Evolutionary conservation across 257 asterid genomes (phyloP).

Genomic region (Ilex asprella): DNA sequence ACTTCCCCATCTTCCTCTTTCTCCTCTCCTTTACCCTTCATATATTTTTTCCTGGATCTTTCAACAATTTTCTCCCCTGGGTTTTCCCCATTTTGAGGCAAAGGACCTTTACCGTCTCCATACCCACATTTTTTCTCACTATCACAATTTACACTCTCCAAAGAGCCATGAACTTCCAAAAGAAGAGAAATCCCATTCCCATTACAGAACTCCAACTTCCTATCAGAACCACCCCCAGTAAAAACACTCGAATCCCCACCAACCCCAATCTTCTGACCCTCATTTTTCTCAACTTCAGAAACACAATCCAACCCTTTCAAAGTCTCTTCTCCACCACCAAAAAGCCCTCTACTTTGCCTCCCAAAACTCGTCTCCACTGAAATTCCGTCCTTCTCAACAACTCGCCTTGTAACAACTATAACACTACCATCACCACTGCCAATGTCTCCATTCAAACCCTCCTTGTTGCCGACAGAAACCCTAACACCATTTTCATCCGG

Average conservation of each 20-base stretch:
- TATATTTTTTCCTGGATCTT: not conserved
- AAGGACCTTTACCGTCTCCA: not conserved
- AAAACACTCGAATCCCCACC: not conserved
- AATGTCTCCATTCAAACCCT: not conserved
- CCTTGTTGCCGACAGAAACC: slow-evolving; percentile 9
- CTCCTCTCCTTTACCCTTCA: not conserved
- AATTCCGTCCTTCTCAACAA: no score
- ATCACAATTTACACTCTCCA: not conserved
- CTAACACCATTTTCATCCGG: not conserved
- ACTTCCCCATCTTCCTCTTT: slow-evolving; percentile 5
- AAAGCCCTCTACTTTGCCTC: not conserved
- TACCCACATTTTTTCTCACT: not conserved
- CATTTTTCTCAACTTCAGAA: not conserved
- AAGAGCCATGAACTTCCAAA: not conserved
- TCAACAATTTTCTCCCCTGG: not conserved
- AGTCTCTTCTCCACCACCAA: no score
- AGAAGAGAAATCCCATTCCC: not conserved
- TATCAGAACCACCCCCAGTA: not conserved
- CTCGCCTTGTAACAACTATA: slow-evolving; percentile 1
- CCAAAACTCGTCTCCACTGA: not conserved
- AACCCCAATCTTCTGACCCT: not conserved
- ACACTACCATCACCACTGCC: slow-evolving; percentile 7
- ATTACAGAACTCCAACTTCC: not conserved
- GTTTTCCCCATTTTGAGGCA: not conserved
- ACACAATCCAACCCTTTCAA: no score